A percentile compares a stretch with the other conserved stretches of the same genome.
These are phyloP conservation scores for Fusarium sp. DNA, from an alignment of 2,329 filamentous ascomycete species.

Conservation along the genomic window DNA sequence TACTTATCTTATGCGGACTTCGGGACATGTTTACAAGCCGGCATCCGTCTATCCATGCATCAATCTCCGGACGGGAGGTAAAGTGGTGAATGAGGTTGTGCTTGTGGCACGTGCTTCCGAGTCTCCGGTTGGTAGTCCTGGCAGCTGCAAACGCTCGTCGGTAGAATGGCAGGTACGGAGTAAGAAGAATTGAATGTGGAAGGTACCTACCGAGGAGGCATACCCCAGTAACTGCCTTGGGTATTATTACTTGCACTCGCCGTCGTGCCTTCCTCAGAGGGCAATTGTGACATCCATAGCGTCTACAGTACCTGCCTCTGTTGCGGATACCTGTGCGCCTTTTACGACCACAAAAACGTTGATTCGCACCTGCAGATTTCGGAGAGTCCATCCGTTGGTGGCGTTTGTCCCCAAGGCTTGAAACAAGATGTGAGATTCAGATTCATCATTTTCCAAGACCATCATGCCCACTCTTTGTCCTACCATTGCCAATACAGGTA, in stretches of 20 bases:
- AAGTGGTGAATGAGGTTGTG: slow-evolving; percentile 5
- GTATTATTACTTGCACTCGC: not conserved
- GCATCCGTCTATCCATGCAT: not conserved
- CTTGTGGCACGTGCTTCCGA: slow-evolving; percentile 15
- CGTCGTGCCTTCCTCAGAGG: slow-evolving; percentile 16
- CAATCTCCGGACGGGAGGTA: not conserved
- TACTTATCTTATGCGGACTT: not conserved
- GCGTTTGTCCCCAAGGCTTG: slow-evolving; percentile 9
- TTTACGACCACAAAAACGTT: not conserved
- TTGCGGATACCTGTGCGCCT: not conserved
- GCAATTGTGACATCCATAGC: not conserved
- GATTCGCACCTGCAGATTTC: slow-evolving; percentile 8
- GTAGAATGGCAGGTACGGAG: not conserved
- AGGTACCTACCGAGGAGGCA: slow-evolving; percentile 2
- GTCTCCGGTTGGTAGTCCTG: not conserved
- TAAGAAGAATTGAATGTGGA: slow-evolving; percentile 3
- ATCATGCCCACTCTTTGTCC: slow-evolving; percentile 6
- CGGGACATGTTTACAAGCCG: not conserved
- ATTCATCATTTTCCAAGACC: not conserved
- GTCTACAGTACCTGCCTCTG: not conserved
- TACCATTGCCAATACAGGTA: slow-evolving; percentile 7
- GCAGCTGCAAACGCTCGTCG: slow-evolving; percentile 6
- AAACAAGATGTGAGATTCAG: slow-evolving; percentile 11
- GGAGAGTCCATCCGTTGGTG: slow-evolving; percentile 23
- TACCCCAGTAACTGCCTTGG: not conserved